phyloP scores from a whole-genome alignment of 345 rosid genomes.

The Lepidium africanum region DNA sequence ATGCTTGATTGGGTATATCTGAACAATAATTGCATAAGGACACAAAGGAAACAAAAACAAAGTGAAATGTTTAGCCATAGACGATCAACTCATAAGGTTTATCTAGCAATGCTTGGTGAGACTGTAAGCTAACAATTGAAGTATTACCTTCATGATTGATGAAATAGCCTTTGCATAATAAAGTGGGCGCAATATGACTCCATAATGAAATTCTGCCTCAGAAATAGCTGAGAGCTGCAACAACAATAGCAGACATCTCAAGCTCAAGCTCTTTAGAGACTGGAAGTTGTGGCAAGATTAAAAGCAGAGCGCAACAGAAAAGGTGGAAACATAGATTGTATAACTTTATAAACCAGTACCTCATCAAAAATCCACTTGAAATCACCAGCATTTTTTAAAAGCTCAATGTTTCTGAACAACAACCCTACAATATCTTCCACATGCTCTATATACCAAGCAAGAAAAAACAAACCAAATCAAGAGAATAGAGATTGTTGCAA shows the following conservation, averaged over 20 bases:
- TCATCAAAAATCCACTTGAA: conserved; percentile 83
- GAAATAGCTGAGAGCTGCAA: conserved; percentile 74
- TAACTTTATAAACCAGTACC: conserved; percentile 35
- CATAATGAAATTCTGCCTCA: conserved; percentile 68
- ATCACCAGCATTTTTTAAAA: conserved; percentile 61
- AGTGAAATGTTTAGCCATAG: not conserved
- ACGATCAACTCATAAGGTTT: not conserved
- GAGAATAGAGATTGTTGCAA: not conserved
- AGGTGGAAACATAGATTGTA: not conserved
- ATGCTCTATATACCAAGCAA: conserved; percentile 43
- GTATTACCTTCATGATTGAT: conserved; percentile 50
- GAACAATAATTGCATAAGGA: conserved; percentile 9
- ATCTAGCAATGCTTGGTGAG: no score
- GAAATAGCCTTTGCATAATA: conserved; percentile 41
- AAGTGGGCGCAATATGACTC: conserved; percentile 51
- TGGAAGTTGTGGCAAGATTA: not conserved
- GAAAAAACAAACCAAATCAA: not conserved
- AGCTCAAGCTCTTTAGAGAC: conserved; percentile 11
- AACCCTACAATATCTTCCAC: conserved; percentile 66
- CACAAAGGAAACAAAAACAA: not conserved
- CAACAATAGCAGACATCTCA: conserved; percentile 19
- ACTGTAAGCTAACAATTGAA: no score
- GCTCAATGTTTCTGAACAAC: conserved; percentile 60
- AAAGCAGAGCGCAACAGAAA: no score
- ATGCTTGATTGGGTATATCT: conserved; percentile 44